Evolutionary conservation across 2,329 filamentous ascomycete genomes (phyloP), one percentile per base, ranked within the genome.

Genomic region (Meredithiella fracta): DNA sequence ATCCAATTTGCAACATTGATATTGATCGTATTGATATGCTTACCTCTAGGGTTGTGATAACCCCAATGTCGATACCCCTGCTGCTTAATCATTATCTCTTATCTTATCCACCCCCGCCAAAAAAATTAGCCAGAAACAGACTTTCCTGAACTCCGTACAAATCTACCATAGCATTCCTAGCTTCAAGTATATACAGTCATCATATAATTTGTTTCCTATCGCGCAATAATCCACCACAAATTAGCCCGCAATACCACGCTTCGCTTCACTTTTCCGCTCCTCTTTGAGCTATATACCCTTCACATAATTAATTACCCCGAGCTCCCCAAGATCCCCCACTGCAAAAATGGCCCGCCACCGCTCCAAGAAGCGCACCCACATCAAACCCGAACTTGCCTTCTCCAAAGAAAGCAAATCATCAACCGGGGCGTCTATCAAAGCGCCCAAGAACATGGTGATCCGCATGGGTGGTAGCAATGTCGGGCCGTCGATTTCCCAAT

Each of bases 381-480:
- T 83, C 55, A 81, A 83, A 59, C 79, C 83, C 53, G 76, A 73
- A 60, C 79, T 79, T 62, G 77, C 78, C 54, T 78, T 78, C 63
- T 68, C 73, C 60, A 71, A 76, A 63, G 64, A 73, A 63, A 63
- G 71, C 60, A 61, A 73, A 64, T 76, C 77, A 60, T 72, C 75
- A 47, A 76, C 79, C 57, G 80, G 82, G 68, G 77, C 79, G 58
- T 77, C 81, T 23, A 75, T 77, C 54, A 80, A 82, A 61, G 77
- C 82, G 53, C 92, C 92, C 34, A 96, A 96, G 76, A 94, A 85
- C 67, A 96, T 98, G 91, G 91, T 98, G 58, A 95, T 98, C 69
- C 86, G 92, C 62, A 90, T 96, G 64, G 92, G 92, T 63, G 91
- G 90, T 63, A 86, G 89, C 64, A 87, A 96, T 66, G 88, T 98